These are phyloP conservation scores for Ascochyta lentis DNA, from an alignment of 2,329 filamentous ascomycete species.

Conservation along the genomic window DNA sequence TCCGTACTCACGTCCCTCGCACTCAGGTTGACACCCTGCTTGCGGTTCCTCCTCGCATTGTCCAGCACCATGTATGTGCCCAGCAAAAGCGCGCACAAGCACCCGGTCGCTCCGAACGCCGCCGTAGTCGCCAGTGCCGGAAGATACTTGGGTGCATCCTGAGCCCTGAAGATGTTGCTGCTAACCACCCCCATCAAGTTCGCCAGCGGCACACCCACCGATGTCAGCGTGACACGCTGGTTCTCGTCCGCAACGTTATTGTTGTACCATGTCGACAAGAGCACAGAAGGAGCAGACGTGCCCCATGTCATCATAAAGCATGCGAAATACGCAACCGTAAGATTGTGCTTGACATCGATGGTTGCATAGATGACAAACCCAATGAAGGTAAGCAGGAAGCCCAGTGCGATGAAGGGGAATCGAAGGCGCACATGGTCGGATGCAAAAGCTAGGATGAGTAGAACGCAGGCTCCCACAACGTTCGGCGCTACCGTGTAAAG, in stretches of 20 bases:
- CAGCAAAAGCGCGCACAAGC: conserved; percentile 61
- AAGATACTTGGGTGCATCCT: conserved; percentile 71
- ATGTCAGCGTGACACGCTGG: conserved; percentile 72
- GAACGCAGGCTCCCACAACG: conserved; percentile 73
- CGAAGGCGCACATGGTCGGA: conserved; percentile 71
- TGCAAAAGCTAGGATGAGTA: conserved; percentile 74
- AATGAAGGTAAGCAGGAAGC: conserved; percentile 75
- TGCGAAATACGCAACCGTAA: conserved; percentile 75
- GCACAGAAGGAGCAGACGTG: conserved; percentile 74
- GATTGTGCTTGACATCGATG: conserved; percentile 66
- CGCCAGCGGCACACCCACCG: conserved; percentile 74
- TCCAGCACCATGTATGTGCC: conserved; percentile 70
- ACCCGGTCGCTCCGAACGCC: conserved; percentile 67
- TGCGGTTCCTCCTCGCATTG: conserved; percentile 65
- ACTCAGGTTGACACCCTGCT: conserved; percentile 61
- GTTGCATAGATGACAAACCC: conserved; percentile 81
- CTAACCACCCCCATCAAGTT: conserved; percentile 78
- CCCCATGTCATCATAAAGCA: conserved; percentile 87
- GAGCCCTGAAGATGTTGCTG: conserved; percentile 70
- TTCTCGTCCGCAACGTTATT: conserved; percentile 83
- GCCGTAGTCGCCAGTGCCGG: conserved; percentile 71
- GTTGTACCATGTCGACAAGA: conserved; percentile 76
- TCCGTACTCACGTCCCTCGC: conserved; percentile 59
- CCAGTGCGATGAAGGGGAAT: conserved; percentile 76
- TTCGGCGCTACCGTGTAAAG: conserved; percentile 84